These are phyloP conservation scores for Herpetomonas samuelpessoai DNA, from an alignment of 208 protist species.

Conservation along the genomic window DNA sequence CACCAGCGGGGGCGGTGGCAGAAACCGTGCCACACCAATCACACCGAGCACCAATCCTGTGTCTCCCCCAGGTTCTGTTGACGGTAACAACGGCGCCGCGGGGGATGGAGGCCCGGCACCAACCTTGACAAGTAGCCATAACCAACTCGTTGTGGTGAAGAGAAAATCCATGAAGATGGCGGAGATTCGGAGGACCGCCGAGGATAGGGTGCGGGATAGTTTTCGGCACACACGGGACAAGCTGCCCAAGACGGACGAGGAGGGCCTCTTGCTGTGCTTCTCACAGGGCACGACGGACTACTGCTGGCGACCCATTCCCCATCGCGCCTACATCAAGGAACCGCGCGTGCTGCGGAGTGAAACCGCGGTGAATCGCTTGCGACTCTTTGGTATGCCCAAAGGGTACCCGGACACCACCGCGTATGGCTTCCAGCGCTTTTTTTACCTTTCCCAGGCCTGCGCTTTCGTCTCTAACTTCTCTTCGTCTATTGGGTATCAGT, in stretches of 20 bases:
- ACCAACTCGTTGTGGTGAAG: constrained; percentile 3
- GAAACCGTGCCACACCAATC: too few relatives aligned
- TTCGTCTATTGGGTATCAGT: constrained; percentile 83
- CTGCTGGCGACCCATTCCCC: constrained; percentile 27
- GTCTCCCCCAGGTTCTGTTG: too few relatives aligned
- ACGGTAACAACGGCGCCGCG: too few relatives aligned
- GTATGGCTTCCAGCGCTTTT: constrained; percentile 71
- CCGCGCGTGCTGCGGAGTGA: constrained; percentile 35
- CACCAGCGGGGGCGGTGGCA: too few relatives aligned
- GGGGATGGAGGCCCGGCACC: too few relatives aligned
- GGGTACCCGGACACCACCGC: constrained; percentile 74
- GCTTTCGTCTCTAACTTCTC: constrained; percentile 80
- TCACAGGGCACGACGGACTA: constrained; percentile 58
- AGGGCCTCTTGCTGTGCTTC: constrained; percentile 31
- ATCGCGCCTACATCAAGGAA: constrained; percentile 10
- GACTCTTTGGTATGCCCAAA: constrained; percentile 71
- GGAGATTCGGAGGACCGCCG: too few relatives aligned
- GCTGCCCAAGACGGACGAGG: constrained; percentile 11
- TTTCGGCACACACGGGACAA: constrained; percentile 6
- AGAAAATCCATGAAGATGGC: not conserved
- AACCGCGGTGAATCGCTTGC: constrained; percentile 30
- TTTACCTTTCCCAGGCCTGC: constrained; percentile 69
- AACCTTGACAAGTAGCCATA: too few relatives aligned
- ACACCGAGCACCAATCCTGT: too few relatives aligned
- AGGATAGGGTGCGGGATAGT: too few relatives aligned